Conservation (phyloP, 257 asterid species). For the Solanum neorickii region DNA sequence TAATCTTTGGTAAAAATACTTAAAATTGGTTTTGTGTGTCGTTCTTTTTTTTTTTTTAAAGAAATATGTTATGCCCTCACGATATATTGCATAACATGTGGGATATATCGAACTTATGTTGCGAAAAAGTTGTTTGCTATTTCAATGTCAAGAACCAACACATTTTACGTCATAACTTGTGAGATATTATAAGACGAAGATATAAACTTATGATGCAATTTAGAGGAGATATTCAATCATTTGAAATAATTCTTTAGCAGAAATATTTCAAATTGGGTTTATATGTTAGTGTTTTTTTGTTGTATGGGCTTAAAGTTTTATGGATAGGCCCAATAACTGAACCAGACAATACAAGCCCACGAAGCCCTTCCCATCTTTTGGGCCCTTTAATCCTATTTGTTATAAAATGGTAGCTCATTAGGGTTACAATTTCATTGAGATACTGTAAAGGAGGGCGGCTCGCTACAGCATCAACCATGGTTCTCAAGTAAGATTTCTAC, state of each 20-base stretch:
- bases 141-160: too few species aligned
- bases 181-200: too few species aligned
- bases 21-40: too few species aligned
- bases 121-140: too few species aligned
- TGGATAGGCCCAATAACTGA: background rate
- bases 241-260: background rate
- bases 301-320: background rate
- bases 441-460: background rate
- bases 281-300: background rate
- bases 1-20: too few species aligned
- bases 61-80: too few species aligned
- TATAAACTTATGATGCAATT: too few species aligned
- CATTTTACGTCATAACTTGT: too few species aligned
- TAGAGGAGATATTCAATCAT: background rate
- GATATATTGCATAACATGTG: too few species aligned
- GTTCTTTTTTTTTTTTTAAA: too few species aligned
- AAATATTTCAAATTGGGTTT: background rate
- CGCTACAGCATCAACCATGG: background rate
- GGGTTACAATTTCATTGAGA: background rate
- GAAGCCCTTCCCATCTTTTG: background rate
- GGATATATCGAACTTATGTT: too few species aligned
- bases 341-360: background rate
- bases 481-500: background rate
- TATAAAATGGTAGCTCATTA: background rate
- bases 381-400: background rate